phyloP scores from a whole-genome alignment of 108 stramenopile species.

The Poteriospumella lacustris region DNA sequence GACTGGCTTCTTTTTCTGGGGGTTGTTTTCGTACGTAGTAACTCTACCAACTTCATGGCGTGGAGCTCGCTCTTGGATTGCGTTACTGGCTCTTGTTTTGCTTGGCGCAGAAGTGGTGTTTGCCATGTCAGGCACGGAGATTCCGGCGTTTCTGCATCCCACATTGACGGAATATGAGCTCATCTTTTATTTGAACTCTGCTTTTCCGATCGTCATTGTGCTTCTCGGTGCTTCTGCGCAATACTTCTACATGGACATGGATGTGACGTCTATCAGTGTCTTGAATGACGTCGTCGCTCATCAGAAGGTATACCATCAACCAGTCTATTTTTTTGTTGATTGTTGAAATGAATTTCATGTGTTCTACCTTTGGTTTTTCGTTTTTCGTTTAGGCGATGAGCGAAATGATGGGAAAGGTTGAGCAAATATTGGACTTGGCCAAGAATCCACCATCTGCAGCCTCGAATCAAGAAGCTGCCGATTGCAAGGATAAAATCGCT shows the following conservation, averaged over 20 bases:
- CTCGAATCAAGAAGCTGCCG: background rate
- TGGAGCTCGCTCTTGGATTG: background rate
- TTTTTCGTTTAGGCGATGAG: background rate
- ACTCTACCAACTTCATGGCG: background rate
- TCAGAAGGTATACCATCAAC: background rate
- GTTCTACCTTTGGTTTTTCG: background rate
- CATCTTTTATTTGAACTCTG: background rate
- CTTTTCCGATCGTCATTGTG: background rate
- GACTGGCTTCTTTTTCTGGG: background rate
- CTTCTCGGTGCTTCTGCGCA: background rate
- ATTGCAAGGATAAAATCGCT: background rate
- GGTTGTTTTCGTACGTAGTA: background rate
- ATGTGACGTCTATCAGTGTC: background rate
- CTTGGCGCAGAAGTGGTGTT: background rate
- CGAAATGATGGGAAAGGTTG: background rate
- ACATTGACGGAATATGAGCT: conserved; percentile 10
- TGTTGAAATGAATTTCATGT: background rate
- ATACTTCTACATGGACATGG: background rate
- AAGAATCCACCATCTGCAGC: background rate
- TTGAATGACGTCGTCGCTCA: background rate
- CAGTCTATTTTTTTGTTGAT: background rate
- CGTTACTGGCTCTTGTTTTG: background rate
- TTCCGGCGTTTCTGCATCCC: background rate
- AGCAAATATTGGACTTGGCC: background rate
- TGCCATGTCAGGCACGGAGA: background rate